These are phyloP conservation scores for Rhododendron kiyosumense DNA, from an alignment of 148 eudicot species.

Conservation along the genomic window DNA sequence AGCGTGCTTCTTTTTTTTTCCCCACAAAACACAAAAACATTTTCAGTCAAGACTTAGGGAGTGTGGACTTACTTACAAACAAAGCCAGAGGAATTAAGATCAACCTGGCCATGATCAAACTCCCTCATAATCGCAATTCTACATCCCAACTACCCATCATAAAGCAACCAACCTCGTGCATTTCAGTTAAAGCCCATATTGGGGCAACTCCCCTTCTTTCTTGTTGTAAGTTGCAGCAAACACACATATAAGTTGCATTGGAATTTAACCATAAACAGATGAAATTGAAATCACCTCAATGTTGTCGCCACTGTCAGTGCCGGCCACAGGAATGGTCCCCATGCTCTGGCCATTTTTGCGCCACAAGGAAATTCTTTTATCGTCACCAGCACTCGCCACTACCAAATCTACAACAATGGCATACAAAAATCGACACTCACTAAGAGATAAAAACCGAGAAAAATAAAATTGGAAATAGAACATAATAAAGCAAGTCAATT, in stretches of 20 bases:
- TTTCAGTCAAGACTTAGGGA: neutral
- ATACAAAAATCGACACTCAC: neutral
- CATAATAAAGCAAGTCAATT: neutral
- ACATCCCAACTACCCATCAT: neutral
- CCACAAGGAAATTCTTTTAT: conserved; percentile 76
- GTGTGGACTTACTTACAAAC: neutral
- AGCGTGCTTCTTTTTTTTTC: neutral
- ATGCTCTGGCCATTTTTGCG: conserved; percentile 71
- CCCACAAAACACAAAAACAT: neutral
- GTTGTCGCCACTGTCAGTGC: conserved; percentile 52
- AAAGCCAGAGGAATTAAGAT: neutral
- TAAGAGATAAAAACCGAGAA: neutral
- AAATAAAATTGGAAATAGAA: neutral
- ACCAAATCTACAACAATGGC: conserved; percentile 66
- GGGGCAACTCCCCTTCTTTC: neutral
- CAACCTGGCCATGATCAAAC: neutral
- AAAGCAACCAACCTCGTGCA: neutral
- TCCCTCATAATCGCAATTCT: neutral
- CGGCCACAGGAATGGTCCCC: conserved; percentile 67
- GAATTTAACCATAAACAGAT: neutral
- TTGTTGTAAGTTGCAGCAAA: neutral
- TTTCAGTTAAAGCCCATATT: neutral
- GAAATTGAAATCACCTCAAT: conserved; percentile 49
- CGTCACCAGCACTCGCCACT: conserved; percentile 95
- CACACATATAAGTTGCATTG: neutral